phyloP scores from a whole-genome alignment of 2,329 filamentous ascomycete species.

The Pyrenochaeta sp. region DNA sequence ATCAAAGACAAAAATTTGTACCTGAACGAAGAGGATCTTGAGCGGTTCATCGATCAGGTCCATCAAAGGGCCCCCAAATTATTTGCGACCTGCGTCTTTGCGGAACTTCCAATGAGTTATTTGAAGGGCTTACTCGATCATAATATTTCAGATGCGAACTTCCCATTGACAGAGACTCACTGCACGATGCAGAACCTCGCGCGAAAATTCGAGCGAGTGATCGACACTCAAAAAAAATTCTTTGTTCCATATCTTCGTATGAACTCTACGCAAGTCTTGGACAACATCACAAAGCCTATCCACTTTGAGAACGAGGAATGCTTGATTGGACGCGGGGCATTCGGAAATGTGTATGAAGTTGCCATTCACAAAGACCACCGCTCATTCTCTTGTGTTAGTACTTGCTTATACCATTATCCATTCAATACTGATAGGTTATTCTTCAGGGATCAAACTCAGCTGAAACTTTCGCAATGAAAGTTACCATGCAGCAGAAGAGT shows the following conservation, averaged over 20 bases:
- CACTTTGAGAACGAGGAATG: background rate
- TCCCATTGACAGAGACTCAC: constrained; percentile 5
- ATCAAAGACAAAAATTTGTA: constrained; percentile 4
- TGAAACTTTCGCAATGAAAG: constrained; percentile 16
- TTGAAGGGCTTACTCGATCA: constrained; percentile 15
- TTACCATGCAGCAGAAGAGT: constrained; percentile 4
- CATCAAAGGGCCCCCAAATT: constrained; percentile 4
- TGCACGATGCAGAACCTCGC: constrained; percentile 3
- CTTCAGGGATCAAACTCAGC: constrained; percentile 1
- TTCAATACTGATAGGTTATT: background rate
- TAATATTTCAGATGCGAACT: constrained; percentile 6
- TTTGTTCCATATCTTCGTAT: background rate
- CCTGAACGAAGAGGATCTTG: constrained; percentile 2
- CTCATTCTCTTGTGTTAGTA: constrained; percentile 9
- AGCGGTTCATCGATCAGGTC: constrained; percentile 5
- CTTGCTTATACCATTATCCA: too few relatives aligned
- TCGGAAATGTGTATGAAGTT: constrained; percentile 12
- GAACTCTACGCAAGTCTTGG: constrained; percentile 1
- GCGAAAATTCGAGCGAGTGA: background rate
- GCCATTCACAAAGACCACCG: constrained; percentile 12
- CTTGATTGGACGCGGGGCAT: constrained; percentile 10
- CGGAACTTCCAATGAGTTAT: constrained; percentile 3
- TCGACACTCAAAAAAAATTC: constrained; percentile 4
- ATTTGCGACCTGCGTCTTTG: constrained; percentile 15
- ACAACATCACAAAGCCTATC: constrained; percentile 11